These are phyloP conservation scores for Fusarium globosum DNA, from an alignment of 2,329 filamentous ascomycete species.

Conservation along the genomic window DNA sequence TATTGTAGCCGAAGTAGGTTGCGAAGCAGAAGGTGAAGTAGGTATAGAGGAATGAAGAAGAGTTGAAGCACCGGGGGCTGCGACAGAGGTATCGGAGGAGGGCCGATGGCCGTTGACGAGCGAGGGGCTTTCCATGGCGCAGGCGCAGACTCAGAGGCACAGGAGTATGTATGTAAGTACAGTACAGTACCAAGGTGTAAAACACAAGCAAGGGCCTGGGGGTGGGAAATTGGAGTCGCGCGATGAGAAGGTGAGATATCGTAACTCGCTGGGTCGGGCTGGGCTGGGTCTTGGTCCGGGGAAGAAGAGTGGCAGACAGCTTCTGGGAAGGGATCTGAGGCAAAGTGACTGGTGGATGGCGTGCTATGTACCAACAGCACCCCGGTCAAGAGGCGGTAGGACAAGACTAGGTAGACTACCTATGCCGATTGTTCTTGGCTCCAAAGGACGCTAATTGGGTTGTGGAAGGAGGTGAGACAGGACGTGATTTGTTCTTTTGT, in stretches of 20 bases:
- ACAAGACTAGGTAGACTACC: not conserved
- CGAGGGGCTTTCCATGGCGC: constrained; percentile 43
- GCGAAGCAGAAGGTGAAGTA: constrained; percentile 31
- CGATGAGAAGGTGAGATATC: constrained; percentile 46
- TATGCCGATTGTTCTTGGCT: constrained; percentile 23
- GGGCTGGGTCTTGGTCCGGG: constrained; percentile 23
- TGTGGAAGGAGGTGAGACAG: constrained; percentile 19
- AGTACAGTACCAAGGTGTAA: not conserved
- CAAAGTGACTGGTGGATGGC: constrained; percentile 45
- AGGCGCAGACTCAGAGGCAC: not conserved
- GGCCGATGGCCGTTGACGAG: constrained; percentile 44
- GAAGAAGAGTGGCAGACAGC: constrained; percentile 36
- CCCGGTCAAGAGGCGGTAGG: constrained; percentile 34
- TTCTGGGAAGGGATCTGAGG: constrained; percentile 41
- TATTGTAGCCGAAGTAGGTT: constrained; percentile 4
- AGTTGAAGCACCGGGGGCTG: constrained; percentile 12
- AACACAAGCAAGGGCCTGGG: constrained; percentile 28
- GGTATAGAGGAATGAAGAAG: constrained; percentile 21
- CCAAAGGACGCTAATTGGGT: constrained; percentile 28
- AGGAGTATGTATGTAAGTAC: constrained; percentile 8
- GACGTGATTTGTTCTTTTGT: constrained; percentile 24
- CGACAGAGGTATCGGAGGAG: constrained; percentile 32
- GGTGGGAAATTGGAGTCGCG: constrained; percentile 40
- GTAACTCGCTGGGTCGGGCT: constrained; percentile 32
- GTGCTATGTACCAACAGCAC: constrained; percentile 38